Percentiles rank a stretch among this genome's conserved stretches.
Evolutionary conservation across 352 stramenopile species (phyloP).

Genomic region (Phytopythium kandeliae): DNA sequence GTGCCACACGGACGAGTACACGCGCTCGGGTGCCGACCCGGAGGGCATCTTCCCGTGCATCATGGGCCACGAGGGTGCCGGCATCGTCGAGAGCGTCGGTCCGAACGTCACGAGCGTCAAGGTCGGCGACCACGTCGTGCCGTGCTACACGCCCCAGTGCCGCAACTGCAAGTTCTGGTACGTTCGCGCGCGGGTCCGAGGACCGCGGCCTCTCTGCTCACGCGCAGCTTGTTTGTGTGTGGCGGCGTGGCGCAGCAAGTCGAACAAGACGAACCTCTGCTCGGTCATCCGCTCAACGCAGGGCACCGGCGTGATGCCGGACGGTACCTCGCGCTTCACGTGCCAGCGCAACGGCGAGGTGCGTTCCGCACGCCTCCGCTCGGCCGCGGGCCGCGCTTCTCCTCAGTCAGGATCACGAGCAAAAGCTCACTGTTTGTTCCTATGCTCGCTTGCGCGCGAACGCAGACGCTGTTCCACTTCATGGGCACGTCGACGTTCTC

Average conservation of each 20-base stretch:
- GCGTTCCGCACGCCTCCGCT: not conserved
- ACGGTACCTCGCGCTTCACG: conserved; percentile 79
- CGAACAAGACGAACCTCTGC: conserved; percentile 83
- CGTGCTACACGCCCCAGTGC: conserved; percentile 93
- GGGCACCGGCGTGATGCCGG: conserved; percentile 73
- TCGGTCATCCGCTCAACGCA: conserved; percentile 78
- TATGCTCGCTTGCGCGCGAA: not conserved
- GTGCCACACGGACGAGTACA: conserved; percentile 88
- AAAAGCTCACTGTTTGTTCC: not conserved
- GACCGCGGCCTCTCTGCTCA: not conserved
- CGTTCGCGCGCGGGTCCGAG: conserved; percentile 1
- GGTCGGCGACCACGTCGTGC: conserved; percentile 91
- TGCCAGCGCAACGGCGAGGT: conserved; percentile 80
- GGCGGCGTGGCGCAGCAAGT: conserved; percentile 39
- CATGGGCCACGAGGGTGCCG: conserved; percentile 83
- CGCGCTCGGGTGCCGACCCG: conserved; percentile 67
- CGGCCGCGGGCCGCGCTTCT: too few species aligned
- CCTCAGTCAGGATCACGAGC: too few species aligned
- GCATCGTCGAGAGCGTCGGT: conserved; percentile 80
- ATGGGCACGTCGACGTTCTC: conserved; percentile 88
- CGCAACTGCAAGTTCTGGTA: conserved; percentile 87
- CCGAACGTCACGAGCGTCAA: conserved; percentile 72
- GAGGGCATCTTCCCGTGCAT: conserved; percentile 85
- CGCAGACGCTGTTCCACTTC: conserved; percentile 76
- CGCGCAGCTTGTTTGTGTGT: not conserved